Conservation (phyloP, 352 stramenopile species). For the Globisporangium radiosum region DNA sequence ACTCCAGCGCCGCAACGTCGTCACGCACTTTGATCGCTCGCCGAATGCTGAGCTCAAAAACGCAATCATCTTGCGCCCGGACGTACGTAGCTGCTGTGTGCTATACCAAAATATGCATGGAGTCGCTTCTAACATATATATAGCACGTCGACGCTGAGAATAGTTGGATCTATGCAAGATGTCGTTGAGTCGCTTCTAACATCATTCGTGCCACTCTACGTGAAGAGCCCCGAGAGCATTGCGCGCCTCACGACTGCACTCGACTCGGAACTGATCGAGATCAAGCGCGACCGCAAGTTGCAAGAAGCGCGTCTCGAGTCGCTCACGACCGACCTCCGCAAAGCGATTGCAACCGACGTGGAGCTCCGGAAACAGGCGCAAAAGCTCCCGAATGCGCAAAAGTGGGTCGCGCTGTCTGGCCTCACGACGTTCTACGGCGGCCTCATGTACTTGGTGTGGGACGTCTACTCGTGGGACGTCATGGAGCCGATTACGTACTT, state of each 20-base stretch:
- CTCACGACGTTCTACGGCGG: constrained; percentile 63
- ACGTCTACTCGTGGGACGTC: constrained; percentile 86
- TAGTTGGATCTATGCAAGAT: too few species aligned
- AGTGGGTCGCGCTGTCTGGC: constrained; percentile 56
- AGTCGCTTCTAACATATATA: too few species aligned
- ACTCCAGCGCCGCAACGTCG: constrained; percentile 66
- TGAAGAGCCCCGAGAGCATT: constrained; percentile 61
- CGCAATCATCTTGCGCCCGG: constrained; percentile 60
- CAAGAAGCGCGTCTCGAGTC: constrained; percentile 46
- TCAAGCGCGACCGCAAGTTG: constrained; percentile 55
- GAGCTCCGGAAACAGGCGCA: constrained; percentile 38
- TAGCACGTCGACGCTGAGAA: too few species aligned
- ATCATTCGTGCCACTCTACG: too few species aligned
- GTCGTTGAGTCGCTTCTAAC: too few species aligned
- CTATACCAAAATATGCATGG: too few species aligned
- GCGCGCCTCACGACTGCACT: constrained; percentile 63
- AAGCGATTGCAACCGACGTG: constrained; percentile 35
- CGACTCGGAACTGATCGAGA: constrained; percentile 67
- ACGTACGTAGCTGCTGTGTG: constrained; percentile 24
- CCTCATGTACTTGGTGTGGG: constrained; percentile 80
- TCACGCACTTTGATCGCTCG: constrained; percentile 69
- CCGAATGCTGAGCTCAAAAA: constrained; percentile 60
- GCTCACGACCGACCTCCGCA: constrained; percentile 38
- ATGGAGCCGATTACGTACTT: constrained; percentile 90
- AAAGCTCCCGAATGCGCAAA: constrained; percentile 60